These are phyloP conservation scores for Saturnispora zaruensis DNA, from an alignment of 805 yeast genomes.

Conservation along the genomic window DNA sequence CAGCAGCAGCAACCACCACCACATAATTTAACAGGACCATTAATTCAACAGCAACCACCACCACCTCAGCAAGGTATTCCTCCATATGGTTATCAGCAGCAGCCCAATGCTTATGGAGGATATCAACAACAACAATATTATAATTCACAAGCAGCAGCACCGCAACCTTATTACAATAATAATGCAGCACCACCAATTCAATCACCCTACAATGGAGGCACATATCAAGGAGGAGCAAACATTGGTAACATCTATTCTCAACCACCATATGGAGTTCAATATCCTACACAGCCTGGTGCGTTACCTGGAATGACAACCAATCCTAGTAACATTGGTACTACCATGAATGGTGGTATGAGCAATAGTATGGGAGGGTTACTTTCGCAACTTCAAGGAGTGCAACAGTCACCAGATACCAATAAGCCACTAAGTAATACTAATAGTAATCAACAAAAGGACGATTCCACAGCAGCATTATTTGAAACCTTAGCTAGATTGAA, in stretches of 20 bases:
- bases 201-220: slow-evolving; percentile 17
- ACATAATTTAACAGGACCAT: neutral
- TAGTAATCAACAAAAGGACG: slow-evolving; percentile 9
- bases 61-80: slow-evolving; percentile 10
- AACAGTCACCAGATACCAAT: neutral
- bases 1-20: slow-evolving; percentile 1
- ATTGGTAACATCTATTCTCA: slow-evolving; percentile 12
- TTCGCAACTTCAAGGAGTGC: slow-evolving; percentile 6
- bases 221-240: neutral
- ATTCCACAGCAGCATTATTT: slow-evolving; percentile 28
- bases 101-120: slow-evolving; percentile 4
- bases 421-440: neutral
- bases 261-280: slow-evolving; percentile 8
- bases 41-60: slow-evolving; percentile 7
- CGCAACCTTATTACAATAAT: slow-evolving; percentile 5
- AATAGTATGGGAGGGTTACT: slow-evolving; percentile 9
- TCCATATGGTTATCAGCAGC: slow-evolving; percentile 6
- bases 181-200: slow-evolving; percentile 10
- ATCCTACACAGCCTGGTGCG: slow-evolving; percentile 9
- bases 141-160: slow-evolving; percentile 2
- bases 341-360: neutral
- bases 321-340: neutral
- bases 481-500: slow-evolving; percentile 32
- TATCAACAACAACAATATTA: slow-evolving; percentile 2
- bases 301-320: slow-evolving; percentile 6